Percentiles rank a stretch among this genome's conserved stretches.
Conservation (phyloP, 805 yeast genomes). For the Starmerella scarabaei region DNA sequence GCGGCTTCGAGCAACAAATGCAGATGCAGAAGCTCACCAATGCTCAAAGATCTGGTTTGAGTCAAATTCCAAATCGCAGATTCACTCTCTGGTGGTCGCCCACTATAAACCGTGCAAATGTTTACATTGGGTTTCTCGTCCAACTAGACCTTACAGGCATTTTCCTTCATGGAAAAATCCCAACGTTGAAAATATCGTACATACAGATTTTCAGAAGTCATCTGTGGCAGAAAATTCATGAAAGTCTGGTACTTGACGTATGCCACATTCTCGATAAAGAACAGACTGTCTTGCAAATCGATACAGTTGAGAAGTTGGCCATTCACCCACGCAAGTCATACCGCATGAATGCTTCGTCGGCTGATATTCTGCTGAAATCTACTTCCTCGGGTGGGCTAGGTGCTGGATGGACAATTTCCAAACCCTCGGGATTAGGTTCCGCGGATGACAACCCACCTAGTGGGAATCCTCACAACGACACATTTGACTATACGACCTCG, state of each 20-base stretch:
- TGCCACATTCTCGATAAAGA: conserved; percentile 88
- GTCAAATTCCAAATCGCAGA: conserved; percentile 94
- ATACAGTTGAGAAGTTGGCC: conserved; percentile 74
- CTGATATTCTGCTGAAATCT: conserved; percentile 71
- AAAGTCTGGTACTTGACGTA: conserved; percentile 80
- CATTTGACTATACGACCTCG: conserved; percentile 41
- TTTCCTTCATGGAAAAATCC: conserved; percentile 93
- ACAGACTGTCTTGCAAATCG: conserved; percentile 68
- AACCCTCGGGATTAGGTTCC: conserved; percentile 71
- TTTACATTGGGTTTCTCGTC: conserved; percentile 92
- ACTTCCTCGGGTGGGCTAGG: conserved; percentile 14
- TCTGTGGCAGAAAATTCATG: conserved; percentile 98
- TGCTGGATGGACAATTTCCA: conserved; percentile 50
- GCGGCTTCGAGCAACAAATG: conserved; percentile 93
- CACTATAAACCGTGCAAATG: conserved; percentile 93
- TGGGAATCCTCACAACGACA: conserved; percentile 66
- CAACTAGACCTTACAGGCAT: conserved; percentile 95
- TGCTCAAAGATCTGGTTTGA: conserved; percentile 93
- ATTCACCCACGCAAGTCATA: conserved; percentile 96
- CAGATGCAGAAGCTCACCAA: conserved; percentile 89
- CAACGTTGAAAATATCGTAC: conserved; percentile 86
- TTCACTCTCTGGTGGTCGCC: conserved; percentile 99
- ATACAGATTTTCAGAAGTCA: conserved; percentile 96
- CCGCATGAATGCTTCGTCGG: conserved; percentile 90
- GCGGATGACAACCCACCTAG: no score